Evolutionary conservation across 2,329 filamentous ascomycete genomes (phyloP), one percentile per base, ranked within the genome.

Genomic region (Fusarium sp.): DNA sequence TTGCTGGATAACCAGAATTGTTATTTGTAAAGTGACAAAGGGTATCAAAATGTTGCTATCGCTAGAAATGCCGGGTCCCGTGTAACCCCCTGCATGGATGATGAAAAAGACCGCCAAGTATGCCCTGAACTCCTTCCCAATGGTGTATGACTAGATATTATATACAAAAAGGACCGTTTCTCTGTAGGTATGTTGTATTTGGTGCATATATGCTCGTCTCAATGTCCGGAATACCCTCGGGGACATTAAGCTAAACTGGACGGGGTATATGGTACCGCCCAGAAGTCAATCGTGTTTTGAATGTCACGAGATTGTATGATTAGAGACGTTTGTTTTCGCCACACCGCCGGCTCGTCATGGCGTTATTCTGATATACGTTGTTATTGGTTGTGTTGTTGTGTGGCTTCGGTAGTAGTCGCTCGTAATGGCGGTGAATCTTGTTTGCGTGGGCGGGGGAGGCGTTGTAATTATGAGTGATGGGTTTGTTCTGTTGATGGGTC

Each of bases 91-190:
- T 26, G n/a, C 3, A 10, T 34, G 22, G 35, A 53, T 42, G 19
- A 28, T 31, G 19, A 19, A 19, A 19, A 19, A 19, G 19, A 19
- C 22, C 26, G 15, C 42, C 29, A 29, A 6, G 24, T 26, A 39
- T 35, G 38, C 38, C 57, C 57, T 48, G 10, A 60, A 60, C 57
- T 60, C 55, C 57, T 60, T 42, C 19, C 41, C 41, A 35, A 60
- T 60, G 41, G 43, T 60, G 24, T 51, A 1, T 10, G 34, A 31
- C 15, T 50, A 24, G 4, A 25, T 47, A 44, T 39, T 24, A 39
- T 15, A 25, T n/a, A n/a, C 44, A 19, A 19, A 19, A 19, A 19
- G 19, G 29, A 13, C 12, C 31, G 4, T 34, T 13, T 13, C n/a
- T 11, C 7, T 11, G 9, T 9, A 13, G 31, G n/a, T 34, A 12